Evolutionary conservation across 768 basidiomycete species (phyloP), one percentile per base, ranked within the genome.

Genomic region (Steccherinum ochraceum): DNA sequence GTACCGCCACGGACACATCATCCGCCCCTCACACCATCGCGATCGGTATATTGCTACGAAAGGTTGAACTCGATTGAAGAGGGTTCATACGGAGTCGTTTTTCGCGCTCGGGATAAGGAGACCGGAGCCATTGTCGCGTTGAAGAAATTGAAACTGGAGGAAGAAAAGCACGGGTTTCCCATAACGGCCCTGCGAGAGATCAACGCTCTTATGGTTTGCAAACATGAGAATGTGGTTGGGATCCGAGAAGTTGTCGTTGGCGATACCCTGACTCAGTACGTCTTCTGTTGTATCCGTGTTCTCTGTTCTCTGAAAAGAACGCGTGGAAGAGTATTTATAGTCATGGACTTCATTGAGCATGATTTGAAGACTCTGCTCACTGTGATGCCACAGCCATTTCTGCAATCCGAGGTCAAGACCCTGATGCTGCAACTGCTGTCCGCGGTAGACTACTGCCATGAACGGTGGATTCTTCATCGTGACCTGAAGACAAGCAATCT

Each of bases 291-390:
- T n/a, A n/a, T n/a, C n/a, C n/a, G n/a, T n/a, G 61, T 58, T 18
- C 12, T 21, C 30, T 19, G 24, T 48, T 4, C 16, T 18, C 5
- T 45, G 5, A 19, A 55, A 55, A 40, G 46, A 21, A n/a, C 53
- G 26, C 50, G 44, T 40, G 24, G n/a, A 64, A 97, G 96, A 73
- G 92, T 98, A 41, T 99, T 94, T 68, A 94, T 99, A 57, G 96
- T 98, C 27, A 96, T 96, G 94, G 93, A 96, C 67, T 99, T 99
- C 64, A 95, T 99, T 64, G 96, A 99, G 68, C 96, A 99, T 68
- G 96, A 99, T 67, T 85, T 99, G 66, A 99, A 99, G 70, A 88
- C 94, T 4, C 79, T 99, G 47, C 78, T 99, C 51, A 89, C 87
- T 21, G 72, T 91, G 54, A 98, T 98, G 96, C 93, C 94, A 1